Evolutionary conservation across 768 basidiomycete genomes (phyloP).

Genomic region (Mycena rosella): DNA sequence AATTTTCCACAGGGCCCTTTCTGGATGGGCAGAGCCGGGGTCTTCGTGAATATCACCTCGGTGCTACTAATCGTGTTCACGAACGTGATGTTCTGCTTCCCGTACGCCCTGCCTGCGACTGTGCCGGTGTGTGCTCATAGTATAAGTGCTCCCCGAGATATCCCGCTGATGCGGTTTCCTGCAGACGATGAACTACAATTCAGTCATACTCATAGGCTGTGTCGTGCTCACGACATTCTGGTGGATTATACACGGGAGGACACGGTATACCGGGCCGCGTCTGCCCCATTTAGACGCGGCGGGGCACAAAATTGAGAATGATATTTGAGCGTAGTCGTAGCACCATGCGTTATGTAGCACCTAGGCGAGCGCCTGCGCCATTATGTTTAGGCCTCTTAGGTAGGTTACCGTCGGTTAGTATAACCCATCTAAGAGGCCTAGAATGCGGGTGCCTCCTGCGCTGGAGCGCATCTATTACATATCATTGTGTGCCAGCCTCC

Average conservation of each 20-base stretch:
- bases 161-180: background rate
- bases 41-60: conserved; percentile 24
- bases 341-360: background rate
- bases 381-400: too few species aligned
- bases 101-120: conserved; percentile 31
- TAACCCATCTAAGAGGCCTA: too few species aligned
- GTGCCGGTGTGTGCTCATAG: conserved; percentile 18
- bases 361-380: too few species aligned
- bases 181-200: conserved; percentile 32
- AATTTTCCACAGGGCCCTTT: conserved; percentile 31
- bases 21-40: conserved; percentile 31
- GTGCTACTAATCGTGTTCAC: conserved; percentile 32
- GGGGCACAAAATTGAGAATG: conserved; percentile 23
- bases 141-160: background rate
- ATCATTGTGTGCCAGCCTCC: too few species aligned
- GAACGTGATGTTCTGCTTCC: conserved; percentile 32
- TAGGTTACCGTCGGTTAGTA: too few species aligned
- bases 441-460: too few species aligned
- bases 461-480: too few species aligned
- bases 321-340: background rate
- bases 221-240: conserved; percentile 23
- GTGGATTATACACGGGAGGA: conserved; percentile 33
- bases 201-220: conserved; percentile 30
- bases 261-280: conserved; percentile 25
- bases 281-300: conserved; percentile 26